Percentiles rank a stretch among this genome's conserved stretches.
Evolutionary conservation across 2,329 filamentous ascomycete species (phyloP).

Genomic region (Aplosporella prunicola): DNA sequence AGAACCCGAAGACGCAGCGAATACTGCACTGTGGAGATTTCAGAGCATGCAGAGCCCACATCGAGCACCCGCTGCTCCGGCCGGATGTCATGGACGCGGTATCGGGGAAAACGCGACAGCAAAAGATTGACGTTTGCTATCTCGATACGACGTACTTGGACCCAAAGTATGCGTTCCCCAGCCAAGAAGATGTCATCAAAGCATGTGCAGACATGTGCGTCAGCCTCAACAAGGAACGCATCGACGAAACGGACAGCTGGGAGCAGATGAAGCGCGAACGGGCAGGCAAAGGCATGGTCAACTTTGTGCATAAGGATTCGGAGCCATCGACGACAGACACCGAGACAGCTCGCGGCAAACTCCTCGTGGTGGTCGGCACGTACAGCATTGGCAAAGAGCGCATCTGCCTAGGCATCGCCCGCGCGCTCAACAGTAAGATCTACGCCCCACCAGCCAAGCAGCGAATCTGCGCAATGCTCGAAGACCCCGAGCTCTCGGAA

Average conservation of each 20-base stretch:
- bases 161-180: constrained; percentile 88
- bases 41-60: constrained; percentile 74
- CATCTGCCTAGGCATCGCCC: constrained; percentile 85
- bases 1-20: constrained; percentile 56
- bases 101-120: constrained; percentile 63
- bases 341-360: constrained; percentile 48
- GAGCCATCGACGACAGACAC: constrained; percentile 24
- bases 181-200: constrained; percentile 75
- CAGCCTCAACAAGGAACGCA: constrained; percentile 58
- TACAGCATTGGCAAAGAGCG: constrained; percentile 98
- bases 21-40: constrained; percentile 96
- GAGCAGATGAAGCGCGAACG: constrained; percentile 47
- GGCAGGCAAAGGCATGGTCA: constrained; percentile 51
- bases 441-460: constrained; percentile 78
- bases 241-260: constrained; percentile 47
- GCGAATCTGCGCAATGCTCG: constrained; percentile 72
- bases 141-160: constrained; percentile 96
- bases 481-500: constrained; percentile 69
- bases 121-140: constrained; percentile 91
- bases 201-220: constrained; percentile 83
- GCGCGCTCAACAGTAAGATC: constrained; percentile 77
- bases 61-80: constrained; percentile 70
- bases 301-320: constrained; percentile 45
- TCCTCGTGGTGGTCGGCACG: constrained; percentile 88
- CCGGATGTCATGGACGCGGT: constrained; percentile 63